Evolutionary conservation across 768 basidiomycete genomes (phyloP).

Genomic region (Tulasnella sp.): DNA sequence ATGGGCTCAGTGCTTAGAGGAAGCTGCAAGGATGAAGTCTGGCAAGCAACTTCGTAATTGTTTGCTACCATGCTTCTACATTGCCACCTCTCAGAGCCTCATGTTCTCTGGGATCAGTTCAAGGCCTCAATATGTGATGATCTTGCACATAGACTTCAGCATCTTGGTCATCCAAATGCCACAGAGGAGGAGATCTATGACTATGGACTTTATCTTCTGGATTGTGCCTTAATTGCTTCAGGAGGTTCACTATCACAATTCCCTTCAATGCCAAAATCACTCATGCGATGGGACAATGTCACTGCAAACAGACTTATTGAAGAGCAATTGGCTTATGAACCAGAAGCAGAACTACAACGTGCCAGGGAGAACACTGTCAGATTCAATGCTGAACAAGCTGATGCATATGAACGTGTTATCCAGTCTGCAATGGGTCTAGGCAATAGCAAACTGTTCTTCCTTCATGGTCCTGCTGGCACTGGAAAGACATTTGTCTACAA

Average conservation of each 20-base stretch:
- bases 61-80: constrained; percentile 31
- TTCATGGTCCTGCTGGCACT: constrained; percentile 33
- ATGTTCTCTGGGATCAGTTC: constrained; percentile 31
- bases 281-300: constrained; percentile 2
- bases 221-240: constrained; percentile 22
- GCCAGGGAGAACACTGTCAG: no score
- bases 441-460: constrained; percentile 26
- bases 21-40: constrained; percentile 31
- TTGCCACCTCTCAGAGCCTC: constrained; percentile 25
- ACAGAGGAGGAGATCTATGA: constrained; percentile 28
- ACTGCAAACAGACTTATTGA: constrained; percentile 17
- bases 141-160: constrained; percentile 21
- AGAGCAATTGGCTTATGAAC: constrained; percentile 18
- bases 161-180: constrained; percentile 6
- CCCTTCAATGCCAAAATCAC: constrained; percentile 12
- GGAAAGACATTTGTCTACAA: constrained; percentile 36
- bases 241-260: constrained; percentile 20
- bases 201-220: constrained; percentile 32
- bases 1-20: constrained; percentile 30
- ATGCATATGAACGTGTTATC: constrained; percentile 24
- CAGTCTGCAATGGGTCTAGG: constrained; percentile 17
- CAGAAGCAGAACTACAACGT: background rate
- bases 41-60: constrained; percentile 28
- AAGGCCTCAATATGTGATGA: constrained; percentile 32
- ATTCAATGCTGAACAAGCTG: constrained; percentile 25